Conservation (phyloP, 495 filamentous ascomycete species). For the Aspergillus mulundensis region DNA sequence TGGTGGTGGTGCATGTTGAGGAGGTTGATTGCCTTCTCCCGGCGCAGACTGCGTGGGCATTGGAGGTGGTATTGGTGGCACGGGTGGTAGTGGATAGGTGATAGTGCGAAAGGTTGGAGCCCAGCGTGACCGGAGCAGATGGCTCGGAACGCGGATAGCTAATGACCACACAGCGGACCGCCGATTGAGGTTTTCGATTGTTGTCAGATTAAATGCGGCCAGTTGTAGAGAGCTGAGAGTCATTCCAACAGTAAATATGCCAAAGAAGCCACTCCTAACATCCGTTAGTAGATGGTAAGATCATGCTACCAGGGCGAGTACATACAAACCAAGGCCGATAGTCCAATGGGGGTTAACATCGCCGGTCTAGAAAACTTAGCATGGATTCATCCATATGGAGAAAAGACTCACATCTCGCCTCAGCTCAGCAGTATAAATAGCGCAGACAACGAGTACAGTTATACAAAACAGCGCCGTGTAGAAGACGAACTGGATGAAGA, state of each 20-base stretch:
- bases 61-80: slow-evolving; percentile 9
- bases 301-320: neutral
- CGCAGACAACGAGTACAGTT: slow-evolving; percentile 57
- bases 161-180: slow-evolving; percentile 63
- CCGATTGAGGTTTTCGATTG: slow-evolving; percentile 70
- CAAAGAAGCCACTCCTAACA: slow-evolving; percentile 61
- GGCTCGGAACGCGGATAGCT: slow-evolving; percentile 66
- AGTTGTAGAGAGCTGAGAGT: slow-evolving; percentile 63
- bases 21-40: slow-evolving; percentile 2
- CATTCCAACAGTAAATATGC: slow-evolving; percentile 73
- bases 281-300: neutral
- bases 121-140: slow-evolving; percentile 38
- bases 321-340: slow-evolving; percentile 55
- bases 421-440: slow-evolving; percentile 50
- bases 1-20: neutral
- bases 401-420: slow-evolving; percentile 29
- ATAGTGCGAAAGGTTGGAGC: slow-evolving; percentile 45
- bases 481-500: slow-evolving; percentile 78
- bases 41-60: slow-evolving; percentile 3
- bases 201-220: slow-evolving; percentile 67
- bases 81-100: slow-evolving; percentile 35
- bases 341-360: slow-evolving; percentile 48
- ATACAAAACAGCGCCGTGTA: slow-evolving; percentile 67
- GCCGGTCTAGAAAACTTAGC: slow-evolving; percentile 22
- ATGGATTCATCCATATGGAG: slow-evolving; percentile 8